Evolutionary conservation across 1,284 basidiomycete species (phyloP).

Genomic region (Ganoderma multipileum): DNA sequence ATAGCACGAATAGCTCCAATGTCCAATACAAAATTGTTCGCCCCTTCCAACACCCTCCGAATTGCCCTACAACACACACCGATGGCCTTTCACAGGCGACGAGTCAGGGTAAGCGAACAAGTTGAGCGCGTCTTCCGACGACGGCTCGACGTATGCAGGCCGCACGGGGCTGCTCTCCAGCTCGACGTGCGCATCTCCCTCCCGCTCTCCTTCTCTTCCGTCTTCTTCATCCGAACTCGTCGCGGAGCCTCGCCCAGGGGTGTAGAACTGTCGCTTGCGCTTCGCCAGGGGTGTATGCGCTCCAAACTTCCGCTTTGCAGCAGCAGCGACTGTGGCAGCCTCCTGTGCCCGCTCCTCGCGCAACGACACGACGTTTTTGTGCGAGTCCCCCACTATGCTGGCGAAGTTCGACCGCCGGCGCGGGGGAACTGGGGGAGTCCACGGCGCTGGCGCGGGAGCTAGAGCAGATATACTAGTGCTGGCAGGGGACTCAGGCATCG

Average conservation of each 20-base stretch:
- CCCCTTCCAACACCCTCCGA: background rate
- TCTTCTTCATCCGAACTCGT: constrained; percentile 11
- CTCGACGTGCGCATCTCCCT: constrained; percentile 6
- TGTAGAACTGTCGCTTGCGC: constrained; percentile 11
- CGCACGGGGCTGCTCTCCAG: constrained; percentile 28
- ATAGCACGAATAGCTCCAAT: background rate
- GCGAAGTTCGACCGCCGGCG: constrained; percentile 40
- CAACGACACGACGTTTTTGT: constrained; percentile 44
- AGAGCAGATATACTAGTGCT: constrained; percentile 4
- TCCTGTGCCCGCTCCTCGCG: constrained; percentile 25
- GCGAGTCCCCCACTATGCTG: constrained; percentile 54
- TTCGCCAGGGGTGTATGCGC: background rate
- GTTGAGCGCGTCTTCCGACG: constrained; percentile 60
- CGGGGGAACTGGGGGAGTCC: background rate
- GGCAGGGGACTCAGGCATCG: constrained; percentile 3
- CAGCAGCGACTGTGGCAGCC: background rate
- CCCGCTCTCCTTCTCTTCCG: background rate
- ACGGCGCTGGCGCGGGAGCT: constrained; percentile 1
- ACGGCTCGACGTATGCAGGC: constrained; percentile 24
- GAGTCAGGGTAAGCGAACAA: constrained; percentile 50
- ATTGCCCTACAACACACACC: background rate
- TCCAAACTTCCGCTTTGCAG: background rate
- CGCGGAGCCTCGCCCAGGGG: background rate
- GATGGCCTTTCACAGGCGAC: constrained; percentile 22
- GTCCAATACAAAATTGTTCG: background rate